Evolutionary conservation across 495 filamentous ascomycete species (phyloP), one percentile per base, ranked within the genome.

Genomic region (Tuber magnatum): DNA sequence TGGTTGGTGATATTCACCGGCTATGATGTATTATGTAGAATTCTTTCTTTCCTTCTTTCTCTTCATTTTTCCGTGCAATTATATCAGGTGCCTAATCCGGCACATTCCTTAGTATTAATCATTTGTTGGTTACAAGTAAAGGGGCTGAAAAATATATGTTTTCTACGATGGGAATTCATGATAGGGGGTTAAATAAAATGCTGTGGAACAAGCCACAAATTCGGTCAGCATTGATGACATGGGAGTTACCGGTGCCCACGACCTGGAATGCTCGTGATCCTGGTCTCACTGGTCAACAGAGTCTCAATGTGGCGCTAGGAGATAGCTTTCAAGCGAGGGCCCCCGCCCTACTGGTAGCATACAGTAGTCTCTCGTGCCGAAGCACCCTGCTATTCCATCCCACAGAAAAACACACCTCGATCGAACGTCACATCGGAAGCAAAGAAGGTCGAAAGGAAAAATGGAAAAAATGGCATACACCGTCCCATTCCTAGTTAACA

Each of bases 401-500:
- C 24, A 2, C 56, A 32, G 14, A 61, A 14, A 7, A 65, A 61
- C 24, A 0, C 10, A 35, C 28, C 28, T 35, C 28, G 12, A 1
- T 35, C 35, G 28, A 32, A 20, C 32, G 4, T 18, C 56, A 35
- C 28, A 32, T 16, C 12, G 2, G 14, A 65, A 65, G 56, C 28
- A 32, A 32, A 65, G 28, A 12, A 35, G 35, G 14, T 5, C 28
- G 0, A 56, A 56, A 56, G 10, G 6, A 20, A n/a, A n/a, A 20
- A 10, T 2, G 24, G 3, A n/a, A 6, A 35, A 65, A 35, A 65
- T 65, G 56, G 32, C 28, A 65, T 78, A 78, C 56, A 83, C 83
- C 1, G 84, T 92, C 35, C 93, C 93, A 56, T 90, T 95, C 79
- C 86, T 91, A 73, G 92, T 94, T 85, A 89, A 90, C 77, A 91